A percentile compares a stretch with the other conserved stretches of the same genome.
Evolutionary conservation across 75 land plant species (phyloP).

Genomic region (Sequoiadendron giganteum): DNA sequence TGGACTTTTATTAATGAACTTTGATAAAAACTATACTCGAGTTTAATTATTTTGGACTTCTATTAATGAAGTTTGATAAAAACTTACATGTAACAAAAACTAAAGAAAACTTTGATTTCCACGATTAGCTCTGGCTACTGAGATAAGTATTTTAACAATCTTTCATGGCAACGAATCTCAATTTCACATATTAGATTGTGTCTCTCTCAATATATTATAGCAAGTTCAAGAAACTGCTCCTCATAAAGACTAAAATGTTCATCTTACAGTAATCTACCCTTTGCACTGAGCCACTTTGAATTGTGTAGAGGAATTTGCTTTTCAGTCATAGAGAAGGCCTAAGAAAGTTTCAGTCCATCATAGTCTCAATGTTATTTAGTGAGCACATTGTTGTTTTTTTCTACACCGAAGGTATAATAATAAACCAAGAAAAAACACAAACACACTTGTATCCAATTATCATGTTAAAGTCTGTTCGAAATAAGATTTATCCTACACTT

Average conservation of each 20-base stretch:
- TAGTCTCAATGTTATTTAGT: neutral
- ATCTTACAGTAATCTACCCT: too few relatives aligned
- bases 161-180: neutral
- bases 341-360: neutral
- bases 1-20: too few relatives aligned
- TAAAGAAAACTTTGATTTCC: too few relatives aligned
- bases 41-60: too few relatives aligned
- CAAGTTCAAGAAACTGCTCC: neutral
- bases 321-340: neutral
- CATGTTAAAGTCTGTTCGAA: neutral
- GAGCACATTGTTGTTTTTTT: too few relatives aligned
- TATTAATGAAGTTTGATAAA: too few relatives aligned
- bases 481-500: neutral
- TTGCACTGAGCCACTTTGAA: neutral
- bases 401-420: neutral
- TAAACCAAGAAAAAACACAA: too few relatives aligned
- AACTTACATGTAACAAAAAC: too few relatives aligned
- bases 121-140: neutral
- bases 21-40: too few relatives aligned
- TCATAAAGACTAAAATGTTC: neutral
- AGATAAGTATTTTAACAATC: neutral
- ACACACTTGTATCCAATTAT: neutral
- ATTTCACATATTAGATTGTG: neutral
- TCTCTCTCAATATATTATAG: too few relatives aligned
- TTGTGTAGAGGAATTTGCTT: neutral